Base-by-base conservation (phyloP, 208 protist genomes). In the Crithidia brevicula region DNA sequence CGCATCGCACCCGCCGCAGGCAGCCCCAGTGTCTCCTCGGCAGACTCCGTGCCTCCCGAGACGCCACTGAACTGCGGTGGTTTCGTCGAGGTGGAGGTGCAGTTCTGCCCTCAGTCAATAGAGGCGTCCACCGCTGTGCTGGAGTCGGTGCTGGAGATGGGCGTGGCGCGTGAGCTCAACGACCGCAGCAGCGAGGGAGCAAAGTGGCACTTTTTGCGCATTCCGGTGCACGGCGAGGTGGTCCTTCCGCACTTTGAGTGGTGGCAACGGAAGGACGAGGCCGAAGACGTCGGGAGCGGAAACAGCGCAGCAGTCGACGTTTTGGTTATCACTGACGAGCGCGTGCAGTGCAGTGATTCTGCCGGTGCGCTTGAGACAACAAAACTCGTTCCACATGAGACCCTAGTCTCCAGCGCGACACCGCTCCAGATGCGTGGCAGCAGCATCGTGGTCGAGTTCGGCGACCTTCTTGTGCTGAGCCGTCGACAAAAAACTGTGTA, bases 21-120 rank as follows among this genome's bases (percentile, higher is more conserved):
- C 7, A 27, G 50, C 30, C 31, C 49, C 25, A 52, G 22, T 6
- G 11, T 38, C 36, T 43, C 68, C 23, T 47, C 50, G 22, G 38
- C 46, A 9, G 22, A 50, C 43, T 38, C 47, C 7, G 62, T 61
- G n/a, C 33, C 67, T 15, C 46, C 63, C 20, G 72, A 76, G 60
- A 64, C 69, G 25, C 76, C 76, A 45, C 72, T 94, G 65, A 85
- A 67, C 58, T 92, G 74, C 54, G 88, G 88, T 33, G 91, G 89
- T n/a, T 96, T 85, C 70, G 72, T 96, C 15, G 88, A 94, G 63
- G 85, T 96, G 23, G 73, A 70, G 42, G 81, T 96, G 4, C 42
- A 66, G 49, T 96, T 94, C 62, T 46, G 72, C 38, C 88, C 91
- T 0, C 31, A 43, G 30, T 65, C 62, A 15, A 65, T 79, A 49